phyloP scores from a whole-genome alignment of 306 rosid species.

The Dryas alaskensis region DNA sequence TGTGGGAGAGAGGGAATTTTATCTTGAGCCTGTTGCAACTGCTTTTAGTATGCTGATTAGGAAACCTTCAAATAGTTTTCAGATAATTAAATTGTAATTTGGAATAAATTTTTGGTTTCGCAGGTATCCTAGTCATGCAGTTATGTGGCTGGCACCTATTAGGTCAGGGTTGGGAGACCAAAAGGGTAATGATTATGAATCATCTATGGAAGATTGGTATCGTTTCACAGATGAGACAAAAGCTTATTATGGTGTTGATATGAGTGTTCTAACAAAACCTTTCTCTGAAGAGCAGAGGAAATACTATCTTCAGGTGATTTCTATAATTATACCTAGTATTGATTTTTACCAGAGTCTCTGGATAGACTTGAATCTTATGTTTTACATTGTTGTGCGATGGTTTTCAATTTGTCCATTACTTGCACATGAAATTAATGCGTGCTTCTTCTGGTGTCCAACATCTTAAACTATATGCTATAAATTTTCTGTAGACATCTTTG shows the following conservation, averaged over 20 bases:
- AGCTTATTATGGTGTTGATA: conserved; percentile 81
- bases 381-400: neutral
- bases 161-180: conserved; percentile 71
- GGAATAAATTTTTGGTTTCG: conserved; percentile 24
- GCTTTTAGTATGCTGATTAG: conserved; percentile 5
- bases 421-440: conserved; percentile 22
- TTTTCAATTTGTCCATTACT: conserved; percentile 4
- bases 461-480: conserved; percentile 12
- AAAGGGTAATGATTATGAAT: conserved; percentile 57
- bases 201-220: conserved; percentile 80
- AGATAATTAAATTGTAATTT: neutral
- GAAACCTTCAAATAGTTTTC: neutral
- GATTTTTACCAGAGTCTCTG: neutral
- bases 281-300: conserved; percentile 90
- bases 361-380: neutral
- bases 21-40: neutral
- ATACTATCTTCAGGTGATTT: conserved; percentile 83
- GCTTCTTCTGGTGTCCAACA: conserved; percentile 17
- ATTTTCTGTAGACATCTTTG: conserved; percentile 66
- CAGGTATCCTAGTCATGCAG: conserved; percentile 99
- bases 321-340: neutral
- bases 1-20: conserved; percentile 8
- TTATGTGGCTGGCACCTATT: conserved; percentile 97
- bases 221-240: conserved; percentile 66
- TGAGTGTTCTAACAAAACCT: conserved; percentile 73